Conservation (phyloP, 768 basidiomycete genomes). For the Trametes maxima region DNA sequence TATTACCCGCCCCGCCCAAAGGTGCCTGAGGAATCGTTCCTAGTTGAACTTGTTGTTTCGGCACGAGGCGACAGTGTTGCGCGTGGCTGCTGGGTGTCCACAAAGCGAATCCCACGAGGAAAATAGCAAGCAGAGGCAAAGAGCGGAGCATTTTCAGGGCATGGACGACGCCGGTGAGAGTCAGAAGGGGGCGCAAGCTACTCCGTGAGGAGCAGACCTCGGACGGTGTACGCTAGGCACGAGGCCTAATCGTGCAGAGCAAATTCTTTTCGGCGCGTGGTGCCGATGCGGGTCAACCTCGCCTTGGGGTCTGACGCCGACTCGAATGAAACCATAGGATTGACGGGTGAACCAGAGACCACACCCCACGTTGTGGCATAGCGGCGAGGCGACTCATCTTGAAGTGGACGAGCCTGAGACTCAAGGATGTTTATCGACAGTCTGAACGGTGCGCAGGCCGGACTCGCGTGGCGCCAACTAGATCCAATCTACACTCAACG, state of each 20-base stretch:
- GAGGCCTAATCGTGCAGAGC: not conserved
- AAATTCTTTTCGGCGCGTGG: not conserved
- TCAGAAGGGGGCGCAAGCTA: not conserved
- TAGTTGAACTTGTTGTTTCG: not conserved
- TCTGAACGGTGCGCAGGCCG: too few species aligned
- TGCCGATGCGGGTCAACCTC: not conserved
- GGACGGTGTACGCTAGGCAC: not conserved
- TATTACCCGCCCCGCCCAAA: not conserved
- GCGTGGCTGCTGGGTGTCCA: not conserved
- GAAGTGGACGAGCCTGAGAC: too few species aligned
- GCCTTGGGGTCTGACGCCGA: too few species aligned
- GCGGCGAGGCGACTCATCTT: too few species aligned
- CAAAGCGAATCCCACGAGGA: not conserved
- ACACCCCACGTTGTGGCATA: too few species aligned
- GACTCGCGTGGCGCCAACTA: too few species aligned
- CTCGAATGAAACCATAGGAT: too few species aligned
- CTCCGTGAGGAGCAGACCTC: not conserved
- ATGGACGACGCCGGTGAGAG: slow-evolving; percentile 1
- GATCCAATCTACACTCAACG: too few species aligned
- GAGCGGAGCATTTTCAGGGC: slow-evolving; percentile 6
- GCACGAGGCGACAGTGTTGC: slow-evolving; percentile 13
- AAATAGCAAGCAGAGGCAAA: not conserved
- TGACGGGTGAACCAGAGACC: too few species aligned
- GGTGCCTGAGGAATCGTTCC: slow-evolving; percentile 1
- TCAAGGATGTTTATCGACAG: too few species aligned